Base-by-base conservation (phyloP, 2,329 filamentous ascomycete genomes). In the Colletotrichum sublineola region DNA sequence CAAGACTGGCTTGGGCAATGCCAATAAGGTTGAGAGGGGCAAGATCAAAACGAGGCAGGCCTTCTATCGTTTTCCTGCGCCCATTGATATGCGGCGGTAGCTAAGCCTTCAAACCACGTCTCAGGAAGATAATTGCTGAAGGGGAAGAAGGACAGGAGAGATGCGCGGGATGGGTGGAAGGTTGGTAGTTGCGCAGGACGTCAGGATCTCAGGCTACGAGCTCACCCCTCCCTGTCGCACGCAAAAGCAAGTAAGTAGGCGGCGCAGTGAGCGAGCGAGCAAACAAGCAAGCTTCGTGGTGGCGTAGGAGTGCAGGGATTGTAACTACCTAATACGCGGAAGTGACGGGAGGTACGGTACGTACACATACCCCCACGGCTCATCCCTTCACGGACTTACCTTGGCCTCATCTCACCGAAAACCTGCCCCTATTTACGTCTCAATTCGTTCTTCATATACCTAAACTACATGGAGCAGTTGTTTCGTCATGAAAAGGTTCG, bases 221-320 rank as follows among this genome's bases (percentile, higher is more conserved):
- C 53, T 24, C 46, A 12, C 44, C 42, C 42, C 44, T 14, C 44
- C 53, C 61, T 53, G 33, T 64, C 60, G 66, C 40, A 48, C 14
- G 31, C 42, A 24, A 52, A 29, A 52, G n/a, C n/a, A 56, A 29
- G 53, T 11, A n/a, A 18, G 24, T 24, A 24, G 24, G 24, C 24
- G 18, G 44, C 44, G 7, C 44, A n/a, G 20, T 48, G 20, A n/a
- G 44, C 12, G 42, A 44, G 44, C 20, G 12, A 48, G 44, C 44
- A 48, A 48, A 5, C 40, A 42, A 42, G 44, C 44, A 71, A 68
- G 68, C 64, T 71, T 71, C 57, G 40, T 29, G 48, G 56, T 71
- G 63, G 63, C 68, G 56, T 67, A 60, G 40, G 29, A 38, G 63
- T 31, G 40, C 68, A 71, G 68, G 68, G 68, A 31, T 64, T 67